Percentiles rank a stretch among this genome's conserved stretches.
These are phyloP conservation scores for Calvatia gigantea DNA, from an alignment of 768 basidiomycete genomes.

Conservation along the genomic window DNA sequence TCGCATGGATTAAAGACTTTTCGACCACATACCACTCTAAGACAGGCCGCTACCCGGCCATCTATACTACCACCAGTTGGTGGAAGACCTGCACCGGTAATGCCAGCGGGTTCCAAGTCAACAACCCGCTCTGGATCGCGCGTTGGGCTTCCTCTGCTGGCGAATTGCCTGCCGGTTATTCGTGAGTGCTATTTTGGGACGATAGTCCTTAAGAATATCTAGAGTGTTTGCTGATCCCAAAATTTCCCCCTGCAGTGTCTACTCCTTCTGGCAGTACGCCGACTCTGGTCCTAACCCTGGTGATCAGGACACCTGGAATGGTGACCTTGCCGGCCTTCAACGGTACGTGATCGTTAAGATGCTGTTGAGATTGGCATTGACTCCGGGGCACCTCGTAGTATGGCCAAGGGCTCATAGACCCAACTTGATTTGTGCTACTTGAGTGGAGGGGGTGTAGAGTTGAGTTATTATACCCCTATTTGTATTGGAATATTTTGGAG, in stretches of 20 bases:
- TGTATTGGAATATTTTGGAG: too few relatives aligned
- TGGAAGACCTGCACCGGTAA: slow-evolving; percentile 67
- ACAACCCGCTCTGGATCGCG: slow-evolving; percentile 63
- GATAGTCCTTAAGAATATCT: not conserved
- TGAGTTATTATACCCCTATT: too few relatives aligned
- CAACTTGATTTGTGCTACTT: not conserved
- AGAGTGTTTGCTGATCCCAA: too few relatives aligned
- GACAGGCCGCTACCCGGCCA: slow-evolving; percentile 39
- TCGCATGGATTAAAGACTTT: slow-evolving; percentile 61
- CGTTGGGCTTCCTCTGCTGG: slow-evolving; percentile 46
- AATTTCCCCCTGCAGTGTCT: too few relatives aligned
- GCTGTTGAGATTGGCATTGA: not conserved
- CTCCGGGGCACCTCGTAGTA: not conserved
- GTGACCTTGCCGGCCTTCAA: slow-evolving; percentile 18
- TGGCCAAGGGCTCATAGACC: slow-evolving; percentile 4
- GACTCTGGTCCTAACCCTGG: slow-evolving; percentile 54
- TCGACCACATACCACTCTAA: slow-evolving; percentile 51
- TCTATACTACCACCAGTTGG: slow-evolving; percentile 63
- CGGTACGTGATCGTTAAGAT: not conserved
- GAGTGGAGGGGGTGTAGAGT: not conserved
- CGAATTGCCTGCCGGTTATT: slow-evolving; percentile 57
- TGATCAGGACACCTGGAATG: slow-evolving; percentile 57
- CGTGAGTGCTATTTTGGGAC: slow-evolving; percentile 23
- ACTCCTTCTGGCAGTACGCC: slow-evolving; percentile 65
- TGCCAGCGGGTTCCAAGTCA: slow-evolving; percentile 42